A percentile compares a stretch with the other conserved stretches of the same genome.
Conservation (phyloP, 768 basidiomycete genomes). For the Phaffia australis region DNA sequence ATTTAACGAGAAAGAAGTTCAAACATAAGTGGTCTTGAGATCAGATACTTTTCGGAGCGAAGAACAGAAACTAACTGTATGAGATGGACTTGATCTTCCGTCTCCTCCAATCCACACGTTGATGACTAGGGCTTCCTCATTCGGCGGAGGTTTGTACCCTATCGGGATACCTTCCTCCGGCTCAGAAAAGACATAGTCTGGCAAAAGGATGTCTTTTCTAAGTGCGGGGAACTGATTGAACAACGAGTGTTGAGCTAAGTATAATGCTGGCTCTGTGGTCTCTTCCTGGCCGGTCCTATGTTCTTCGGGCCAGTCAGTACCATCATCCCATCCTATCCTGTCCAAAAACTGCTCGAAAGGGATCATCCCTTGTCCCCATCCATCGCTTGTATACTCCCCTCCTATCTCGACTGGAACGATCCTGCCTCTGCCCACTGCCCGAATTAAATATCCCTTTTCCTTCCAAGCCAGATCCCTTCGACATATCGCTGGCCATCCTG, state of each 20-base stretch:
- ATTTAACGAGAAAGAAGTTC: constrained; percentile 2
- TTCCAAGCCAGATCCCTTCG: constrained; percentile 26
- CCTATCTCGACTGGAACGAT: constrained; percentile 87
- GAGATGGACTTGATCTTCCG: constrained; percentile 71
- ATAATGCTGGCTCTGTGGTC: constrained; percentile 39
- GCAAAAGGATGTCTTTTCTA: constrained; percentile 61
- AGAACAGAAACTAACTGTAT: constrained; percentile 52
- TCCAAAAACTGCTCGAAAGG: constrained; percentile 64
- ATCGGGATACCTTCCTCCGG: constrained; percentile 42
- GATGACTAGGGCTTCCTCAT: constrained; percentile 41
- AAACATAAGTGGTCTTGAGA: constrained; percentile 18
- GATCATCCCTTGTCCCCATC: constrained; percentile 74
- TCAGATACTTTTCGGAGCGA: neutral
- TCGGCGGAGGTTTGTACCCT: constrained; percentile 53
- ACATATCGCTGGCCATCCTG: constrained; percentile 61
- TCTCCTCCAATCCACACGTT: constrained; percentile 38
- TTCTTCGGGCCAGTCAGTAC: neutral
- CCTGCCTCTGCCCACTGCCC: constrained; percentile 64
- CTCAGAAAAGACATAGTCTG: constrained; percentile 74
- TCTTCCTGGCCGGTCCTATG: constrained; percentile 28
- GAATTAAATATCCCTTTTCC: constrained; percentile 59
- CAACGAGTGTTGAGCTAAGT: constrained; percentile 86
- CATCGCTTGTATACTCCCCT: constrained; percentile 60
- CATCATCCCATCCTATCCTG: constrained; percentile 35
- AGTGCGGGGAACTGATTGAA: constrained; percentile 72